Base-by-base conservation (phyloP, 176 grass and related monocot species). In the Oryza meridionalis region DNA sequence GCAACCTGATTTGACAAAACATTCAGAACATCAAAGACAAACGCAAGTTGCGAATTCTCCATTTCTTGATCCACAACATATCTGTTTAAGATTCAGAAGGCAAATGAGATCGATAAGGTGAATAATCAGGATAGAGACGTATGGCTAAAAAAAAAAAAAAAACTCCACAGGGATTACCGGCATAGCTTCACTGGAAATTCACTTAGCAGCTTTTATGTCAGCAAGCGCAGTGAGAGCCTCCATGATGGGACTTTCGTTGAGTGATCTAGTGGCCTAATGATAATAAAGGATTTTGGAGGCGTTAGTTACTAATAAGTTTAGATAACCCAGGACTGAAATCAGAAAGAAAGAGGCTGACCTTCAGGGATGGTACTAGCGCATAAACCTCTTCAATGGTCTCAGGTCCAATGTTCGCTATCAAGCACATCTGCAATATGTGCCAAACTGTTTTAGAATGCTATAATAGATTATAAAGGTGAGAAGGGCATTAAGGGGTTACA, bases 301-400 rank as follows among this genome's bases (percentile, higher is more conserved):
- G 40, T 83, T 32, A 75, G 33, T 65, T 81, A 71, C 33, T 27
- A 55, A 37, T 70, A 69, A 44, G 53, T 67, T 70, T 16, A 32
- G 71, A 75, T 72, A 59, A 65, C 11, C 5, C 19, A 75, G 45
- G 65, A 11, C 32, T 51, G 58, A 69, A 84, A 62, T 53, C 86
- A 22, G 31, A 38, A 89, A 42, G 50, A n/a, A 88, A 78, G 40
- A 77, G 72, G 27, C 83, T 91, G 13, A 94, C 96, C 96, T 92
- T 99, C 32, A 99, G 94, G 68, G 96, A 94, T 44, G 96, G 96
- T 78, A 96, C 81, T 69, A 99, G 84, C 38, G 89, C 93, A 92
- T 96, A 99, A 84, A 92, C 91, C 81, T 96, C 96, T 67, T 99
- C 91, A 10, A 89, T n/a, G 9, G 81, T 94, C 66, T 99, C 93